These are phyloP conservation scores for Fragilaria radians DNA, from an alignment of 108 stramenopile genomes.

Conservation along the genomic window DNA sequence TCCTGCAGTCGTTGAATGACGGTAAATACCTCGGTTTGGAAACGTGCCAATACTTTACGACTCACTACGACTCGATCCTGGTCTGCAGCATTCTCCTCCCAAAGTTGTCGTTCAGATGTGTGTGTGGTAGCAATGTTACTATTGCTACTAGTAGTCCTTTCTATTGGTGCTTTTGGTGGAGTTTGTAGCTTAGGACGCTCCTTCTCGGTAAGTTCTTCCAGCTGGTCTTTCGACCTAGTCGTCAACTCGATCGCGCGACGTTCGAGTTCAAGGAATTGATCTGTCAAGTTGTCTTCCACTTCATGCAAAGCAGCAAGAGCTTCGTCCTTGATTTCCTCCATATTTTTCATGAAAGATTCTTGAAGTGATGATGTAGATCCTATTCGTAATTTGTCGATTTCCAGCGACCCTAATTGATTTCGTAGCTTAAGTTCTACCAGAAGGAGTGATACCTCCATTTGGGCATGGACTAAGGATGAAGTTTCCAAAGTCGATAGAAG, in stretches of 20 bases:
- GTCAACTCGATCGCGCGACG: no score
- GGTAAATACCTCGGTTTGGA: constrained; percentile 28
- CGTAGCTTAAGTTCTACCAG: constrained; percentile 37
- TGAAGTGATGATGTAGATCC: neutral
- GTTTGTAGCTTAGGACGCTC: no score
- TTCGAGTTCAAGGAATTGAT: no score
- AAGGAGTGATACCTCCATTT: constrained; percentile 32
- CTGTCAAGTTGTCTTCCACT: constrained; percentile 22
- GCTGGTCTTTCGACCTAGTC: no score
- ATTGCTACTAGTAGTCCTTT: no score
- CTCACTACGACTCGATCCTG: no score
- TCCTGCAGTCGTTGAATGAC: constrained; percentile 22
- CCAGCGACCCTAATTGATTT: constrained; percentile 23
- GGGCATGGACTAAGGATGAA: constrained; percentile 29
- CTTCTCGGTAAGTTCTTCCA: no score
- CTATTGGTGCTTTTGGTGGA: no score
- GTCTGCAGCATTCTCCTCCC: no score
- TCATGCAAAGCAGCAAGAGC: constrained; percentile 18
- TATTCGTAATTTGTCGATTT: constrained; percentile 15
- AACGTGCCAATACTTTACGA: constrained; percentile 14
- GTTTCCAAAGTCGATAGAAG: constrained; percentile 33
- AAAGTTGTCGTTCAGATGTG: no score
- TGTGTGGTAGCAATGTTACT: no score
- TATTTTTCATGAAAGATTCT: constrained; percentile 4
- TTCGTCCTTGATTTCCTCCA: constrained; percentile 20